Evolutionary conservation across 306 rosid species (phyloP).

Genomic region (Malus domestica): ASM211411v1 NC_041796.1:8002501-8003000

Average conservation of each 20-base stretch:
- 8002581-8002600: constrained; percentile 76
- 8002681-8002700: background rate
- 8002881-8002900: constrained; percentile 60
- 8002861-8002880: constrained; percentile 89
- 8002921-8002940: constrained; percentile 15
- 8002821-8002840: constrained; percentile 64
- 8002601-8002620: constrained; percentile 43
- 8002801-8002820: constrained; percentile 46
- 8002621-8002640: background rate
- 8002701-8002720: background rate
- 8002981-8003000: background rate
- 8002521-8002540: constrained; percentile 93
- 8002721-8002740: background rate
- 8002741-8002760: background rate
- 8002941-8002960: constrained; percentile 15
- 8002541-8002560: constrained; percentile 94
- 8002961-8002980: background rate
- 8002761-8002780: background rate
- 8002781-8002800: background rate
- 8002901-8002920: constrained; percentile 56
- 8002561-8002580: constrained; percentile 96
- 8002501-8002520: constrained; percentile 88
- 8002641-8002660: background rate
- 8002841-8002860: constrained; percentile 53
- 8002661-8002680: background rate